Base-by-base conservation (phyloP, 139 green algal species). In the Chlorella sp. region DNA sequence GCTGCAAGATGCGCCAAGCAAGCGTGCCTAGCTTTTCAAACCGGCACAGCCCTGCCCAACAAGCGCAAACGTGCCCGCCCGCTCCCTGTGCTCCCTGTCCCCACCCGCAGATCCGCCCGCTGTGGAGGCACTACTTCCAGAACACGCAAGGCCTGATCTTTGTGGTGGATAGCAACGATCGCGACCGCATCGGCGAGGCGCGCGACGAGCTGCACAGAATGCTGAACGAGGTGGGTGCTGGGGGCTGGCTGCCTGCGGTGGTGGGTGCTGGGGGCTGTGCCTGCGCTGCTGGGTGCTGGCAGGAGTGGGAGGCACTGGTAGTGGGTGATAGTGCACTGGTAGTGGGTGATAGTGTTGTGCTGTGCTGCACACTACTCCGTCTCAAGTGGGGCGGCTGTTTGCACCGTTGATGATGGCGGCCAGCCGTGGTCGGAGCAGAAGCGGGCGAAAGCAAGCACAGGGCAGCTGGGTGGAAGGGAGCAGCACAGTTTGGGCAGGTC, bases 131-230 rank as follows among this genome's bases (percentile, higher is more conserved):
- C 94, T 99, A 99, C 95, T 99, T 99, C 96, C 97, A 99, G 94
- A 99, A 99, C 93, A 99, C 98, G 32, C 97, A 99, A 90, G 97
- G 97, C 80, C 94, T 99, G 18, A 99, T 99, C 91, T 99, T 99
- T 79, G 98, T 99, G 81, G 98, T 99, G 22, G 98, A 99, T 92
- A 97, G 92, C 90, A 99, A 99, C 89, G 98, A 99, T 91, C 94
- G 97, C 80, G 97, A 98, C 90, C 96, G 97, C 91, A 96, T 99
- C 69, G 96, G 96, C 71, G 98, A 99, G 93, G 98, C 98, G 15
- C 92, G 96, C 53, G 98, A 99, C 89, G 98, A 99, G 95, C 95
- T 99, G 86, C 97, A 99, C 93, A 94, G 98, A 68, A 99, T 99
- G 98, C 93, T 99, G 53, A 99, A 99, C 93, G 98, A 99, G 96